Evolutionary conservation across 2,329 filamentous ascomycete species (phyloP).

Genomic region (Laburnicola sp.): DNA sequence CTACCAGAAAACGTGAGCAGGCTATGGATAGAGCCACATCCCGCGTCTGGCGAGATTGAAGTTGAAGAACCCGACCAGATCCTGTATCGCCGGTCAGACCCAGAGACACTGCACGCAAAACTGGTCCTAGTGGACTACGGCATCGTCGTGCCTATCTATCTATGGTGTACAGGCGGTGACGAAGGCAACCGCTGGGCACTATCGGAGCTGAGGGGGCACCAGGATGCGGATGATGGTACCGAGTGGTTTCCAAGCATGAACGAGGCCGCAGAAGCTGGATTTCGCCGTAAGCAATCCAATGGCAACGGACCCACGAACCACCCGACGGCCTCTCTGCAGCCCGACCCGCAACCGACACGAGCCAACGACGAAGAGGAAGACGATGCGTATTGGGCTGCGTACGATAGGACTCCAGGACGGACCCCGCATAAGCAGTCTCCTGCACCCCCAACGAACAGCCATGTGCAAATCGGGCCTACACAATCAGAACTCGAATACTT

Average conservation of each 20-base stretch:
- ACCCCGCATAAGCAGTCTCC: constrained; percentile 61
- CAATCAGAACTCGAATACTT: constrained; percentile 71
- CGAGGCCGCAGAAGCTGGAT: constrained; percentile 62
- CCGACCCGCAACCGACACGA: constrained; percentile 15
- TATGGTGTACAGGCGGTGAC: constrained; percentile 70
- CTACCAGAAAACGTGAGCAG: constrained; percentile 65
- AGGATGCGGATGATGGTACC: constrained; percentile 60
- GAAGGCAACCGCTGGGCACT: constrained; percentile 71
- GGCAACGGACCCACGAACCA: constrained; percentile 21
- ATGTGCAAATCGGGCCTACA: constrained; percentile 39
- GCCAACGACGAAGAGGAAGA: constrained; percentile 66
- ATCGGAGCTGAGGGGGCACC: constrained; percentile 66
- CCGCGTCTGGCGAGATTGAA: constrained; percentile 78
- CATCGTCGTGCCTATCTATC: constrained; percentile 66
- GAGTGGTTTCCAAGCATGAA: constrained; percentile 60
- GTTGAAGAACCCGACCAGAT: constrained; percentile 67
- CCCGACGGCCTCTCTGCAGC: constrained; percentile 11
- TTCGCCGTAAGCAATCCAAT: constrained; percentile 32
- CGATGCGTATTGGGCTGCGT: constrained; percentile 80
- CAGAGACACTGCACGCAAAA: constrained; percentile 73
- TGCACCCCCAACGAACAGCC: constrained; percentile 54
- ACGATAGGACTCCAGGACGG: constrained; percentile 66
- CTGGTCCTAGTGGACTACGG: constrained; percentile 64
- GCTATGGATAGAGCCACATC: constrained; percentile 74
- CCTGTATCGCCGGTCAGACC: constrained; percentile 69